A percentile compares a stretch with the other conserved stretches of the same genome.
These are phyloP conservation scores for Backusella psychrophila DNA, from an alignment of 192 early-diverging fungal species.

Conservation along the genomic window DNA sequence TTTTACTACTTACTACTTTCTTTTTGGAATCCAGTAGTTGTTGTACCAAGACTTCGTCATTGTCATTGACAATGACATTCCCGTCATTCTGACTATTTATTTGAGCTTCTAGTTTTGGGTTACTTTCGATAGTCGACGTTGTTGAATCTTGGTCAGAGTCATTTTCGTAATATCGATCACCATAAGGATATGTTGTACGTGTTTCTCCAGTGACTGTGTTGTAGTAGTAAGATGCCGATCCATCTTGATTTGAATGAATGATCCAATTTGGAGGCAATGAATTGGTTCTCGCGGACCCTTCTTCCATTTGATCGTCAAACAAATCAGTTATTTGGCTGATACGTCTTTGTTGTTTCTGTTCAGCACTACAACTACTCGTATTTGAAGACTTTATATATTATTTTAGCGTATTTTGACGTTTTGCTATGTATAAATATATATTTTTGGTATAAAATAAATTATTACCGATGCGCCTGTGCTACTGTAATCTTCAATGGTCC, in stretches of 20 bases:
- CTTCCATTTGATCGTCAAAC: neutral
- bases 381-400: neutral
- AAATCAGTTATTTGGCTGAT: neutral
- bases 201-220: conserved; percentile 33
- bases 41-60: neutral
- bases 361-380: neutral
- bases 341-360: neutral
- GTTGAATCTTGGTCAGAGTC: neutral
- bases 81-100: neutral
- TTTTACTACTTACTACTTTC: neutral
- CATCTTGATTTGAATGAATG: conserved; percentile 25
- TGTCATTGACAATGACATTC: neutral
- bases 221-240: conserved; percentile 27
- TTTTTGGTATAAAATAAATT: neutral
- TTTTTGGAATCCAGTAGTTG: neutral
- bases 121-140: conserved; percentile 8
- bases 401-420: neutral
- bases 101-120: neutral
- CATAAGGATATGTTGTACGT: conserved; percentile 19
- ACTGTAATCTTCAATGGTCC: conserved; percentile 44
- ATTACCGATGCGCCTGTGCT: neutral
- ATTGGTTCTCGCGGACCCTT: neutral
- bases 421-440: neutral
- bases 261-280: conserved; percentile 18
- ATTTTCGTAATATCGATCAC: neutral